A percentile compares a stretch with the other conserved stretches of the same genome.
Evolutionary conservation across 2,329 filamentous ascomycete species (phyloP).

Genomic region (Alternaria postmessia): DNA sequence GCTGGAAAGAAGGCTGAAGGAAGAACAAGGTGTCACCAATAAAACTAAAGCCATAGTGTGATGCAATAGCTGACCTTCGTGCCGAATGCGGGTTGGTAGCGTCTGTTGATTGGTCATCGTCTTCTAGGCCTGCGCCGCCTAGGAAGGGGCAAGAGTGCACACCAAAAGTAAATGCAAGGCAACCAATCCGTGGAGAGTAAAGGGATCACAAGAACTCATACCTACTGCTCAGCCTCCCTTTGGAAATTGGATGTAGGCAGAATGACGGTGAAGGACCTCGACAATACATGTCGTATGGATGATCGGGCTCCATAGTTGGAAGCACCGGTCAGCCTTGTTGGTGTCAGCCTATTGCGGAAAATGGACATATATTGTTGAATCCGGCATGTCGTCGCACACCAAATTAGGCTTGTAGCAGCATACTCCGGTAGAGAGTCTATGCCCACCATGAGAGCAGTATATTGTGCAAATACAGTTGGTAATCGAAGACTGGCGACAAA

Average conservation of each 20-base stretch:
- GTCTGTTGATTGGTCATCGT: not conserved
- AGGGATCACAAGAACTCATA: not conserved
- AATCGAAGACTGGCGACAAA: constrained; percentile 1
- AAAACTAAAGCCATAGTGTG: not conserved
- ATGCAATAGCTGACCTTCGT: constrained; percentile 11
- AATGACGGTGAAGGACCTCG: not conserved
- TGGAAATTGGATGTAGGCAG: not conserved
- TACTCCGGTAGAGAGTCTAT: not conserved
- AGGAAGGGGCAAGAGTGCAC: not conserved
- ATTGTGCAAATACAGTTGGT: not conserved
- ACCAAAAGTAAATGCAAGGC: not conserved
- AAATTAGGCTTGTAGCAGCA: not conserved
- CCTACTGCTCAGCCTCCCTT: not conserved
- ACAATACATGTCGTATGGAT: not conserved
- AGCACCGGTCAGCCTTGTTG: not conserved
- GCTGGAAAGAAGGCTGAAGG: not conserved
- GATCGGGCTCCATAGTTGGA: not conserved
- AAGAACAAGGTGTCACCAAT: constrained; percentile 1
- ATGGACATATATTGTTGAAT: not conserved
- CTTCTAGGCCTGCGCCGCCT: not conserved
- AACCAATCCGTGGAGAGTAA: not conserved
- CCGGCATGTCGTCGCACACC: not conserved
- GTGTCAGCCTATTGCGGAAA: not conserved
- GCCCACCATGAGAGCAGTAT: not conserved
- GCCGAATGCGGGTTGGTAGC: not conserved